Evolutionary conservation across 495 filamentous ascomycete species (phyloP), one percentile per base, ranked within the genome.

Genomic region (Penicillium macrosclerotiorum): DNA sequence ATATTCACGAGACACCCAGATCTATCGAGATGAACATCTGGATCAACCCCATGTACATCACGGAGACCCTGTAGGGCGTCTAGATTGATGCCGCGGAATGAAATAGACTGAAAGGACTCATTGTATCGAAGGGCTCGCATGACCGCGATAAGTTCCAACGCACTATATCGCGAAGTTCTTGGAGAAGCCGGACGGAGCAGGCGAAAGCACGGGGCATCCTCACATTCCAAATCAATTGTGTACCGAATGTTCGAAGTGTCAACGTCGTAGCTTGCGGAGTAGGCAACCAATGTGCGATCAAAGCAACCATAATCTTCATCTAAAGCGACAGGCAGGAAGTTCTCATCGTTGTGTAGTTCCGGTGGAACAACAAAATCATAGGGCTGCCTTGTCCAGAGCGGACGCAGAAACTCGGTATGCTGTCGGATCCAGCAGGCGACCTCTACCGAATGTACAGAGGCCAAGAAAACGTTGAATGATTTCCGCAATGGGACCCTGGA

Each of bases 61-160:
- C 69, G 64, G 14, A 84, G 52, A 6, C 76, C 75, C 51, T 88
- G 83, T 19, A 91, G 60, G 25, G 65, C 54, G 49, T 89, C 84
- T 8, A 98, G 74, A 47, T 77, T 81, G 36, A 95, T 78, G 20
- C 84, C 81, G 11, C 75, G 69, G 62, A 96, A 96, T 1, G 90
- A 96, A 27, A 98, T 78, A 1, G 88, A 85, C 39, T 76, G 76
- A 63, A 96, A 96, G 11, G 81, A 86, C 60, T 95, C 89, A 55
- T 96, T 96, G 68, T 95, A 98, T 26, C 93, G 80, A 37, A 98
- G 68, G 5, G 93, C 80, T 14, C 92, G 80, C 74, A 96, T 78
- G 18, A 96, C 79, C 2, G 93, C 90, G 29, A 98, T 71, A 18
- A 96, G 63, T 63, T 96, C 93, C 37, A 85, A 60, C 5, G 79